Base-by-base conservation (phyloP, 805 yeast species). In the Barnettozyma botsteinii region DNA sequence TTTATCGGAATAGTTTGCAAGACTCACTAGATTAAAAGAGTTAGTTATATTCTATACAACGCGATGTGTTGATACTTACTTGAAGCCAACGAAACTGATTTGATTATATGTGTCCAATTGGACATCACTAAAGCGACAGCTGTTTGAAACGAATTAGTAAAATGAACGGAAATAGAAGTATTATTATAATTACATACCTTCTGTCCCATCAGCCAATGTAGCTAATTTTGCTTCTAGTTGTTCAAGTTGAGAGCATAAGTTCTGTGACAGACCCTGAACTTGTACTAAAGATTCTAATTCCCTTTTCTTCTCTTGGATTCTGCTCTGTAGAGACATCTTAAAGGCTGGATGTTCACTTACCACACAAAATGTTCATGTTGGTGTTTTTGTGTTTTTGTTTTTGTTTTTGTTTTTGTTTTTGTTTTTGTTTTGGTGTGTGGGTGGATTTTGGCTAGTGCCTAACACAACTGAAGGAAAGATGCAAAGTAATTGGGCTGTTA, bases 51-150 rank as follows among this genome's bases (percentile, higher is more conserved):
- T 4, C 24, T 8, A 7, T 9, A 28, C 20, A 29, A 6, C 11
- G 3, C 4, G 4, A 17, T 14, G 4, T 19, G 5, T 2, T 11
- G 10, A 27, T 15, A 52, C 60, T 33, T 47, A 56, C 60, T 50
- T 2, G 70, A 62, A 0, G 87, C 87, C 48, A 82, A 59, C 10
- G 81, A 72, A 0, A 81, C 73, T 3, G 84, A 72, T 42, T 75
- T 66, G 15, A 77, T 62, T 15, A 81, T 79, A 41, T 72, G 75
- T 40, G 72, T 70, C 89, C 89, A 81, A 49, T 78, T 80, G 3
- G 75, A 66, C 50, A 83, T 66, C 2, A 81, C 74, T 5, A 69
- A 59, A 3, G 76, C 74, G 7, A 79, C 79, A 28, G 81, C 72
- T 51, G n/a, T n/a, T n/a, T n/a, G n/a, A n/a, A n/a, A n/a, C n/a